Base-by-base conservation (phyloP, 805 yeast genomes). In the Ogataea minuta region DNA sequence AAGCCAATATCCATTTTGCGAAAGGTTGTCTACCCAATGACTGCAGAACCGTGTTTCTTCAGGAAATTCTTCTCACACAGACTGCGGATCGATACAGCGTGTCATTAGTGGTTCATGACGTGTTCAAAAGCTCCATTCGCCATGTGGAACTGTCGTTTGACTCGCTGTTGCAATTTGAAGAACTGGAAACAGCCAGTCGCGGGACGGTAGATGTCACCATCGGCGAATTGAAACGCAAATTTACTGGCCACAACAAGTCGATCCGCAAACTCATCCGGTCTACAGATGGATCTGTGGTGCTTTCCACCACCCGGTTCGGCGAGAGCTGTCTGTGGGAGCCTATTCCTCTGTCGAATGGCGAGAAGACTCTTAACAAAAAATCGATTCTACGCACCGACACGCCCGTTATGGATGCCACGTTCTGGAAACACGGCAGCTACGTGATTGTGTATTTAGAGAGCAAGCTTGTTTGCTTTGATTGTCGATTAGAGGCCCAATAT, bases 211-310 rank as follows among this genome's bases (percentile, higher is more conserved):
- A 10, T 2, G 28, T 28, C 13, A 8, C 23, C 9, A 48, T 64
- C 9, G 69, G 67, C 5, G 46, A 45, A 4, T 48, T 79, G 8
- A 64, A 69, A 16, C 72, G 79, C 46, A 80, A 83, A 49, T 76
- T 82, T 39, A 87, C 95, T 2, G 98, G 98, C 1, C 96, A 89
- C 56, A 74, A 78, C 39, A 89, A 89, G 55, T 85, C 96, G 0
- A 79, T 90, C 15, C 77, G 76, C 48, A 72, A 70, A 34, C 59
- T 90, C 3, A 65, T 77, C 12, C 76, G 89, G 50, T 83, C 95
- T 1, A 65, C 77, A 6, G 77, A 79, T 52, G 91, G 90, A 24
- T 65, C 70, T 19, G 72, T 84, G 0, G 57, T 81, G 44, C 57
- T 84, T 9, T 75, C 88, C 1, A 60, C 72, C 9, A 75, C 83